These are phyloP conservation scores for Vanrija humicola DNA, from an alignment of 1,284 basidiomycete species.

Conservation along the genomic window DNA sequence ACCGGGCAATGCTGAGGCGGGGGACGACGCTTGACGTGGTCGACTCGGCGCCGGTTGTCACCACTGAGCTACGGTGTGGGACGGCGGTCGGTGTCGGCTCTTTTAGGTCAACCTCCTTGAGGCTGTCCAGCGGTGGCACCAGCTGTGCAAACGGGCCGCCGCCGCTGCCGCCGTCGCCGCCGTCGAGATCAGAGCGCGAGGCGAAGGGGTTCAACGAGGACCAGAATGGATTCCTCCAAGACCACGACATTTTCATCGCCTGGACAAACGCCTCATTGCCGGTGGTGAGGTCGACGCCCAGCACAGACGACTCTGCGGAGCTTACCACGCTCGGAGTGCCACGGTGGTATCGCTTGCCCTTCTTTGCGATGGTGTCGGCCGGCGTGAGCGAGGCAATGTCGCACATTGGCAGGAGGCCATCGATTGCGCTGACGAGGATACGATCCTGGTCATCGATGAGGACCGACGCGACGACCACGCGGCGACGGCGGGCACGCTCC, in stretches of 20 bases:
- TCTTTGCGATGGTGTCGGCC: constrained; percentile 8
- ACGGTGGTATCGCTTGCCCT: not conserved
- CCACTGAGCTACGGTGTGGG: constrained; percentile 5
- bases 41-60: constrained; percentile 8
- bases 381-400: constrained; percentile 44
- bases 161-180: too few relatives aligned
- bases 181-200: constrained; percentile 1
- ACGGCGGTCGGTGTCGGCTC: not conserved
- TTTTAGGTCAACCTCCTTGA: too few relatives aligned
- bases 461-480: constrained; percentile 50
- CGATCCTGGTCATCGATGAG: constrained; percentile 48
- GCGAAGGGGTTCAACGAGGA: constrained; percentile 22
- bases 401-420: constrained; percentile 50
- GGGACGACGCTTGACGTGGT: constrained; percentile 1
- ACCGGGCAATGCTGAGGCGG: constrained; percentile 35
- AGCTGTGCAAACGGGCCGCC: too few relatives aligned
- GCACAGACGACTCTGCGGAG: constrained; percentile 31
- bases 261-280: constrained; percentile 51
- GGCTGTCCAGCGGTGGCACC: too few relatives aligned
- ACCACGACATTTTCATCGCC: constrained; percentile 49
- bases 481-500: constrained; percentile 43
- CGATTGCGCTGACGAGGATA: constrained; percentile 48
- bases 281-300: constrained; percentile 47
- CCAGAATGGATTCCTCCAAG: constrained; percentile 43
- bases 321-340: constrained; percentile 8